phyloP scores from a whole-genome alignment of 2,329 filamentous ascomycete species.

The Aspergillus brasiliensis region DNA sequence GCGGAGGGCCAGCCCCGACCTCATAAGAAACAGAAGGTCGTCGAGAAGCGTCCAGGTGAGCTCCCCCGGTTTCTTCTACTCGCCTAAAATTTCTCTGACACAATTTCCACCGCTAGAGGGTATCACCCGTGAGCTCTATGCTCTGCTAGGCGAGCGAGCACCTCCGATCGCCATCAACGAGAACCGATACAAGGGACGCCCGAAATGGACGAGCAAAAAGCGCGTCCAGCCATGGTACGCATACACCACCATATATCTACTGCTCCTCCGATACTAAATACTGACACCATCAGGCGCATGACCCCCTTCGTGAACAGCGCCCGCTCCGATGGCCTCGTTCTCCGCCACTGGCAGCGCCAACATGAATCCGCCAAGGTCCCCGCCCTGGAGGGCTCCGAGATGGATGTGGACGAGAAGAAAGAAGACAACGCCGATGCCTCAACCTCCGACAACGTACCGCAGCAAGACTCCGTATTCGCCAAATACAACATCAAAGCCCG shows the following conservation, averaged over 20 bases:
- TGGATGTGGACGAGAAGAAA: slow-evolving; percentile 44
- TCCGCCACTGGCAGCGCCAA: slow-evolving; percentile 81
- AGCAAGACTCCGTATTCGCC: slow-evolving; percentile 65
- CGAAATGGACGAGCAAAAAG: slow-evolving; percentile 50
- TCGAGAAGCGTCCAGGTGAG: slow-evolving; percentile 59
- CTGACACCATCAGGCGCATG: slow-evolving; percentile 60
- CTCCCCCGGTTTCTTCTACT: slow-evolving; percentile 7
- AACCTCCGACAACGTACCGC: slow-evolving; percentile 28
- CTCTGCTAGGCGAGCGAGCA: slow-evolving; percentile 54
- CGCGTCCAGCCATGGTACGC: slow-evolving; percentile 48
- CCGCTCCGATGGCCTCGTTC: slow-evolving; percentile 68
- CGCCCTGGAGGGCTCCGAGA: slow-evolving; percentile 38
- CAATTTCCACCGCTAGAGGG: slow-evolving; percentile 40
- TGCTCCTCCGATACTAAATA: too few relatives aligned
- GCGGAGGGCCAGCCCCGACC: slow-evolving; percentile 61
- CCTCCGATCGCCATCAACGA: slow-evolving; percentile 56
- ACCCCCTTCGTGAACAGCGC: slow-evolving; percentile 76
- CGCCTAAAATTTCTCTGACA: slow-evolving; percentile 1
- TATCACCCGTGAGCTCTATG: slow-evolving; percentile 54
- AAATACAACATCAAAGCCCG: slow-evolving; percentile 85
- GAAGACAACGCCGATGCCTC: slow-evolving; percentile 34
- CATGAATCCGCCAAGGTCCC: slow-evolving; percentile 47
- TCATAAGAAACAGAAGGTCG: slow-evolving; percentile 73
- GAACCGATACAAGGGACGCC: slow-evolving; percentile 55
- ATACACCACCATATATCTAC: slow-evolving; percentile 20